Evolutionary conservation across 78 protist species (phyloP).

Genomic region (Anaeramoeba flamelloides): DNA sequence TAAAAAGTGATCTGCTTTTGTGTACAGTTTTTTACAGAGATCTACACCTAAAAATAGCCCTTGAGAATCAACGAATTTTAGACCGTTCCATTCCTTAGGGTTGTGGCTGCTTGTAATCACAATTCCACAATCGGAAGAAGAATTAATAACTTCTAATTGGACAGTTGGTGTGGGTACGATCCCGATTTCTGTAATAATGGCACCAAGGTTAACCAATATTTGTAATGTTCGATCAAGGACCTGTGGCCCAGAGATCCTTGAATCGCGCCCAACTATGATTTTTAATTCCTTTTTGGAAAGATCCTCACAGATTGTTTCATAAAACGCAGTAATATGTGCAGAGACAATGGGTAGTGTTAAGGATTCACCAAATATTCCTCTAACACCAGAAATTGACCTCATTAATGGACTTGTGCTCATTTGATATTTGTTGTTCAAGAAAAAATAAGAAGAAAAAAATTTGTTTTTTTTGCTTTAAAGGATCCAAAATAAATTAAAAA

Average conservation of each 20-base stretch:
- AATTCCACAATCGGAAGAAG: conserved; percentile 39
- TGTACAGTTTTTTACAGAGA: background rate
- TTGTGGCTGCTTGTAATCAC: conserved; percentile 61
- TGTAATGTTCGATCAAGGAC: conserved; percentile 22
- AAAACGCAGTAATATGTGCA: conserved; percentile 35
- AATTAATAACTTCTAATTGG: background rate
- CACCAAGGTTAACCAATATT: conserved; percentile 25
- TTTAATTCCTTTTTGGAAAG: background rate
- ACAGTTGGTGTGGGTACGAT: conserved; percentile 41
- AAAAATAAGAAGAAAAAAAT: too few relatives aligned
- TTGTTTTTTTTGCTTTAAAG: too few relatives aligned
- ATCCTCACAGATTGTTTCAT: background rate
- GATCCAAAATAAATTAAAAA: too few relatives aligned
- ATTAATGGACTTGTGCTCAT: too few relatives aligned
- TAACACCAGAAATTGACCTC: conserved; percentile 48
- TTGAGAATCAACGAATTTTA: background rate
- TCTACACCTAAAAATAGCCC: background rate
- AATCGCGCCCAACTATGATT: conserved; percentile 52
- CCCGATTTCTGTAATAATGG: conserved; percentile 5
- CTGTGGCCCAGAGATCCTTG: conserved; percentile 55
- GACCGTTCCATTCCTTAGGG: conserved; percentile 55
- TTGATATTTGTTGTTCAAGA: too few relatives aligned
- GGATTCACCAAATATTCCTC: conserved; percentile 51
- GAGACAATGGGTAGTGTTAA: conserved; percentile 30
- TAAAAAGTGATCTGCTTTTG: background rate